Percentiles rank a stretch among this genome's conserved stretches.
phyloP scores from a whole-genome alignment of 208 protist genomes.

The Trypanosoma vivax region DNA sequence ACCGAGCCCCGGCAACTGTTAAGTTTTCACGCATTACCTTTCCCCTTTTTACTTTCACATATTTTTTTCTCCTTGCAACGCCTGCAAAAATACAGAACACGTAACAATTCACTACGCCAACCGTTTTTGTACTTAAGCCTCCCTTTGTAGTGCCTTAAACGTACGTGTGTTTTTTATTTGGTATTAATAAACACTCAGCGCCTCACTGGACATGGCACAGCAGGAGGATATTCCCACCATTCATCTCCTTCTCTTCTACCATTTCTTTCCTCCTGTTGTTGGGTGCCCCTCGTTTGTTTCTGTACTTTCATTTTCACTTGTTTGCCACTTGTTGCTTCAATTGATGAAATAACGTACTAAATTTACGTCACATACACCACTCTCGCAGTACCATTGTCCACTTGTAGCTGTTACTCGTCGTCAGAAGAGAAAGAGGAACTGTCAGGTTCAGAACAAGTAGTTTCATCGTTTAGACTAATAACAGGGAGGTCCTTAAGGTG shows the following conservation, averaged over 20 bases:
- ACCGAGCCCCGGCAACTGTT: too few relatives aligned
- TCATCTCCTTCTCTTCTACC: too few relatives aligned
- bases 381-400: too few relatives aligned
- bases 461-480: constrained; percentile 1
- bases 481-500: constrained; percentile 12
- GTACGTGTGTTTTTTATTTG: too few relatives aligned
- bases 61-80: neutral
- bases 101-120: neutral
- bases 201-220: too few relatives aligned
- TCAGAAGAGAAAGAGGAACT: constrained; percentile 8
- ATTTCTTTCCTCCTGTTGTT: neutral
- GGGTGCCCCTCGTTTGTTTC: neutral
- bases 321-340: neutral
- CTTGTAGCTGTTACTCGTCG: neutral
- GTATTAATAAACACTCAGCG: too few relatives aligned
- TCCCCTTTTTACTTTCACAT: neutral
- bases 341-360: neutral
- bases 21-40: neutral
- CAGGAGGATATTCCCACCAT: too few relatives aligned
- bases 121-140: too few relatives aligned
- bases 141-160: too few relatives aligned
- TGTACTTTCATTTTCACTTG: neutral
- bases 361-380: too few relatives aligned
- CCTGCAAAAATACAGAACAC: neutral
- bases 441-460: too few relatives aligned